phyloP scores from a whole-genome alignment of 2,329 filamentous ascomycete genomes.

The Colletotrichum echinochloae region DNA sequence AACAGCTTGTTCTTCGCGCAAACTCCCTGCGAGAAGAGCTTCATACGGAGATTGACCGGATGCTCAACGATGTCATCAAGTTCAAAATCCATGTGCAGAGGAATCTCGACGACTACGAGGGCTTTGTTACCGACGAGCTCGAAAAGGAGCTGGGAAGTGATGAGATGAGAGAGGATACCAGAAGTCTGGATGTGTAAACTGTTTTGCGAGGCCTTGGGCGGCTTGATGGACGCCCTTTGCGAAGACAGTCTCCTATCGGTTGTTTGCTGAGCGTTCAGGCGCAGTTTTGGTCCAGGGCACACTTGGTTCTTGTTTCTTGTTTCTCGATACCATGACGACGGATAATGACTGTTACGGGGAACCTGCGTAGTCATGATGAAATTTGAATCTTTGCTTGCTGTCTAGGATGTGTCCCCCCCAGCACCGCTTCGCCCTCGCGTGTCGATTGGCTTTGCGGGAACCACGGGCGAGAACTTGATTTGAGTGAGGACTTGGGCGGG shows the following conservation, averaged over 20 bases:
- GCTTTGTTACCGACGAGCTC: conserved; percentile 93
- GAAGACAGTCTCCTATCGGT: conserved; percentile 4
- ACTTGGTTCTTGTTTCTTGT: conserved; percentile 22
- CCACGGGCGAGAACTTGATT: neutral
- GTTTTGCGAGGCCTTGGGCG: conserved; percentile 37
- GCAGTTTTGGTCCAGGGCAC: conserved; percentile 12
- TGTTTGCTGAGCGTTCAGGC: conserved; percentile 27
- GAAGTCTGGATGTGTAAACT: conserved; percentile 58
- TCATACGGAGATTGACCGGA: conserved; percentile 96
- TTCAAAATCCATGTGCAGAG: conserved; percentile 99
- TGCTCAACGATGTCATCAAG: conserved; percentile 96
- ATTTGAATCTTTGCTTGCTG: neutral
- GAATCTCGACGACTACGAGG: conserved; percentile 92
- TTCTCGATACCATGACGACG: conserved; percentile 39
- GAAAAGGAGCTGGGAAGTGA: conserved; percentile 83
- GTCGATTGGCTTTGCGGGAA: neutral
- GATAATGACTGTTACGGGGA: conserved; percentile 29
- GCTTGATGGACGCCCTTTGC: conserved; percentile 30
- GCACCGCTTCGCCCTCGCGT: neutral
- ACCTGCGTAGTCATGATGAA: conserved; percentile 4
- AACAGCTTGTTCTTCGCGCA: conserved; percentile 88
- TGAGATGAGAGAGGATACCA: conserved; percentile 66
- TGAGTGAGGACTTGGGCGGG: neutral
- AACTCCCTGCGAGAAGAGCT: conserved; percentile 92
- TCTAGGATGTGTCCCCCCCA: neutral